Conservation (phyloP, 73 alveolate genomes). For the Paramecium tetraurelia region DNA sequence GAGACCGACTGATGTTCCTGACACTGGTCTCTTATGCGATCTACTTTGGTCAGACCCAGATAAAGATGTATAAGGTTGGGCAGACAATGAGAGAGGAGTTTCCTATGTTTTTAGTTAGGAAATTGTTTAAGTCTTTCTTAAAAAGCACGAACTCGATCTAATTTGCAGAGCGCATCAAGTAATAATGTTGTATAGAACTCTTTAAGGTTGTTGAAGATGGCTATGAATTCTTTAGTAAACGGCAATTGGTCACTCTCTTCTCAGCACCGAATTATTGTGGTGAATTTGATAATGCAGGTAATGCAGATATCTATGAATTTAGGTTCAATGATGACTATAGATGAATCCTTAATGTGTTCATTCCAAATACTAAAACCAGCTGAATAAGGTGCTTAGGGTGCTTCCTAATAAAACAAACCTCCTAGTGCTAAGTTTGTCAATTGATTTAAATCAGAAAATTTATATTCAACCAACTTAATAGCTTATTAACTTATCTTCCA, state of each 20-base stretch:
- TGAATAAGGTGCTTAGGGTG: slow-evolving; percentile 60
- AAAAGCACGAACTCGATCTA: slow-evolving; percentile 90
- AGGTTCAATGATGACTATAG: slow-evolving; percentile 98
- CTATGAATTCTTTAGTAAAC: slow-evolving; percentile 96
- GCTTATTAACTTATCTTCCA: neutral
- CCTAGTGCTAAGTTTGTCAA: slow-evolving; percentile 51
- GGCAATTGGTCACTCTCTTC: slow-evolving; percentile 96
- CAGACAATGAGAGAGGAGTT: slow-evolving; percentile 97
- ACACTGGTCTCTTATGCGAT: slow-evolving; percentile 98
- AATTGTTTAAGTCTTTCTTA: slow-evolving; percentile 84
- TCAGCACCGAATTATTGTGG: slow-evolving; percentile 99
- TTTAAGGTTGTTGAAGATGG: slow-evolving; percentile 96
- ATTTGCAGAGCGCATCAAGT: slow-evolving; percentile 97
- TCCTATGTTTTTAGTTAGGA: slow-evolving; percentile 86
- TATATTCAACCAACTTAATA: neutral
- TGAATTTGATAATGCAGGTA: slow-evolving; percentile 94
- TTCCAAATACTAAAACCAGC: slow-evolving; percentile 98
- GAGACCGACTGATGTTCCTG: slow-evolving; percentile 99
- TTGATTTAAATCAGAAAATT: slow-evolving; percentile 22
- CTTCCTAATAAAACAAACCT: slow-evolving; percentile 51
- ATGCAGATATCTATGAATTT: neutral
- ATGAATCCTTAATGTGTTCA: slow-evolving; percentile 94
- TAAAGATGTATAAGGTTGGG: slow-evolving; percentile 93
- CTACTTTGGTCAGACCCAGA: slow-evolving; percentile 99
- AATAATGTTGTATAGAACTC: neutral